phyloP scores from a whole-genome alignment of 2,329 filamentous ascomycete species.

The Microthyrium microscopicum region DNA sequence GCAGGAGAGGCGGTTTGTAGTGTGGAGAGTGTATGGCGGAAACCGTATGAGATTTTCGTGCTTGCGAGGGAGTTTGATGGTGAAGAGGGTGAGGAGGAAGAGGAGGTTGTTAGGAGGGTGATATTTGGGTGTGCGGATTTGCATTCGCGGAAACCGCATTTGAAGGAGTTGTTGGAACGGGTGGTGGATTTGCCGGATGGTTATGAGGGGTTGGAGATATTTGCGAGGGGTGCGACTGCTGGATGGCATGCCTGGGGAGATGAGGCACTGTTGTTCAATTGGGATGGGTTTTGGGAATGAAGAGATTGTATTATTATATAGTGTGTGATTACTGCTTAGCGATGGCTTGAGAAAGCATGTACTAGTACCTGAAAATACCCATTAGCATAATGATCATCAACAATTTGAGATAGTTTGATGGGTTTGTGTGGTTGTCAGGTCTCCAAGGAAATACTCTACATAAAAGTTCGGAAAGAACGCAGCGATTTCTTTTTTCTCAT shows the following conservation, averaged over 20 bases:
- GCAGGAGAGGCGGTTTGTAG: constrained; percentile 47
- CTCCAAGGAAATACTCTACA: too few species aligned
- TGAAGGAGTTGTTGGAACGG: constrained; percentile 42
- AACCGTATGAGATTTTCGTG: constrained; percentile 60
- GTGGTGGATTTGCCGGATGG: constrained; percentile 26
- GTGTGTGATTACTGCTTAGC: too few species aligned
- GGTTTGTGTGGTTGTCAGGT: too few species aligned
- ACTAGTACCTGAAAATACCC: too few species aligned
- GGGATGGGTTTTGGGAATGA: constrained; percentile 31
- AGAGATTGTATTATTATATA: too few species aligned
- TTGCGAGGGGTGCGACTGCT: constrained; percentile 55
- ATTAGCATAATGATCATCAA: too few species aligned
- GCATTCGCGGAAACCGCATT: constrained; percentile 63
- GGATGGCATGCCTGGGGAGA: constrained; percentile 72
- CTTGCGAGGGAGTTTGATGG: constrained; percentile 29
- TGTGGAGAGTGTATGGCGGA: constrained; percentile 47
- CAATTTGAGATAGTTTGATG: too few species aligned
- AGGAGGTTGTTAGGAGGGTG: constrained; percentile 30
- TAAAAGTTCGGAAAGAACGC: too few species aligned
- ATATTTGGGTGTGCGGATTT: constrained; percentile 56
- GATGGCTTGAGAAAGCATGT: too few species aligned
- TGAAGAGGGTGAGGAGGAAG: constrained; percentile 14
- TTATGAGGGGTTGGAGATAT: constrained; percentile 54
- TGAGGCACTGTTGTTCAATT: constrained; percentile 55
- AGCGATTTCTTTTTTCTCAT: too few species aligned